A percentile compares a stretch with the other conserved stretches of the same genome.
These are phyloP conservation scores for Mycena sp. DNA, from an alignment of 1,284 basidiomycete genomes.

Conservation along the genomic window DNA sequence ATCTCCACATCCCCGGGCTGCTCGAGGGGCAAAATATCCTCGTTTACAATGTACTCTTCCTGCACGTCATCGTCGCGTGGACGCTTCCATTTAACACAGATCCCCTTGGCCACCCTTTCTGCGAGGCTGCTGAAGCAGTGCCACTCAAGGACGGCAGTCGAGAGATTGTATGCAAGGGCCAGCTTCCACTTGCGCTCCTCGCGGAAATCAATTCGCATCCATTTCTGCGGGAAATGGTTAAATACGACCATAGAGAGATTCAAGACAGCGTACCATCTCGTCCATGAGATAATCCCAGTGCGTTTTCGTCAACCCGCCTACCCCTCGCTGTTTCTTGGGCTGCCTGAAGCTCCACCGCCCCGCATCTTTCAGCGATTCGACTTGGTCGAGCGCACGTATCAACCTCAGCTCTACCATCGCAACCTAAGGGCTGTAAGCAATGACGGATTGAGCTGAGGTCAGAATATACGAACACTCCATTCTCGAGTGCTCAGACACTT, in stretches of 20 bases:
- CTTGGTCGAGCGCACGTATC: slow-evolving; percentile 83
- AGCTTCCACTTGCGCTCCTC: slow-evolving; percentile 96
- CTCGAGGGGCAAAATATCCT: slow-evolving; percentile 18
- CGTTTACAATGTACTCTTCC: slow-evolving; percentile 16
- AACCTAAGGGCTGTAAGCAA: slow-evolving; percentile 56
- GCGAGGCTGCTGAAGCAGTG: slow-evolving; percentile 75
- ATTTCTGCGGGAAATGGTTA: slow-evolving; percentile 68
- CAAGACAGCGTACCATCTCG: slow-evolving; percentile 80
- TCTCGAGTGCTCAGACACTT: slow-evolving; percentile 83
- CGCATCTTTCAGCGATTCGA: slow-evolving; percentile 85
- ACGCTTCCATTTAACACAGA: slow-evolving; percentile 73
- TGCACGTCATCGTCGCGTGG: slow-evolving; percentile 42
- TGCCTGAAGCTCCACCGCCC: slow-evolving; percentile 95
- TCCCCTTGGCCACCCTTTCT: slow-evolving; percentile 74
- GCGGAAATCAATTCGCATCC: slow-evolving; percentile 95
- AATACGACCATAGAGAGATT: background rate
- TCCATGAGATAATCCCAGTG: slow-evolving; percentile 98
- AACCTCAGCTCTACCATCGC: slow-evolving; percentile 82
- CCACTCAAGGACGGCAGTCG: slow-evolving; percentile 88
- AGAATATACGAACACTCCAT: slow-evolving; percentile 70
- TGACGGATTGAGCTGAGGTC: background rate
- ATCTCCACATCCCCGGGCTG: slow-evolving; percentile 43
- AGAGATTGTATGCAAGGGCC: slow-evolving; percentile 86
- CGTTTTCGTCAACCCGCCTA: slow-evolving; percentile 83
- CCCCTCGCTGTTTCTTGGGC: slow-evolving; percentile 90